phyloP scores from a whole-genome alignment of 2,329 filamentous ascomycete genomes.

The Aspergillus ochraceoroseus region DNA sequence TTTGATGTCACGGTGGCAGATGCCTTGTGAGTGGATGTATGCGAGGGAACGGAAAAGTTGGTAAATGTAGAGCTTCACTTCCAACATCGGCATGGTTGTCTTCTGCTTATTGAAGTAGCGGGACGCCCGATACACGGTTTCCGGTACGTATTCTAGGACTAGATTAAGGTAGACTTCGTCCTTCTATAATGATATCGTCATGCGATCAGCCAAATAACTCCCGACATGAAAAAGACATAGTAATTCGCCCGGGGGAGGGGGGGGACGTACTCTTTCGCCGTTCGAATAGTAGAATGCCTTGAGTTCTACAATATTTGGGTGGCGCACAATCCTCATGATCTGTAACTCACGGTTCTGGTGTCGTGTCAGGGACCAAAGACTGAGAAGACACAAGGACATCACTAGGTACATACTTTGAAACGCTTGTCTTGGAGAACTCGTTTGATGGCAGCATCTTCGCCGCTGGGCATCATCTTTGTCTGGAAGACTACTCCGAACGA shows the following conservation, averaged over 20 bases:
- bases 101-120: constrained; percentile 99
- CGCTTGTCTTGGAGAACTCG: constrained; percentile 97
- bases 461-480: constrained; percentile 95
- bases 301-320: constrained; percentile 97
- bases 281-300: constrained; percentile 99
- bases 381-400: background rate
- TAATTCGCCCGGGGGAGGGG: too few species aligned
- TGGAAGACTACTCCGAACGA: constrained; percentile 99
- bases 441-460: constrained; percentile 98
- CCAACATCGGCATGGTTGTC: constrained; percentile 97
- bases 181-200: constrained; percentile 55
- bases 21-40: constrained; percentile 98
- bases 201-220: constrained; percentile 10
- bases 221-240: background rate
- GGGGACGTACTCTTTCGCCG: constrained; percentile 74
- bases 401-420: constrained; percentile 71
- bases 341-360: constrained; percentile 92
- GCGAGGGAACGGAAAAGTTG: constrained; percentile 97
- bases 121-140: constrained; percentile 96
- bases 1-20: constrained; percentile 99
- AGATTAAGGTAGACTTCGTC: constrained; percentile 99
- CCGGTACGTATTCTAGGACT: constrained; percentile 95
- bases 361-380: constrained; percentile 28
- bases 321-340: constrained; percentile 98
- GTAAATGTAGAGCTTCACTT: constrained; percentile 99